Evolutionary conservation across 345 rosid species (phyloP), one percentile per base, ranked within the genome.

Genomic region (Combretum micranthum): DNA sequence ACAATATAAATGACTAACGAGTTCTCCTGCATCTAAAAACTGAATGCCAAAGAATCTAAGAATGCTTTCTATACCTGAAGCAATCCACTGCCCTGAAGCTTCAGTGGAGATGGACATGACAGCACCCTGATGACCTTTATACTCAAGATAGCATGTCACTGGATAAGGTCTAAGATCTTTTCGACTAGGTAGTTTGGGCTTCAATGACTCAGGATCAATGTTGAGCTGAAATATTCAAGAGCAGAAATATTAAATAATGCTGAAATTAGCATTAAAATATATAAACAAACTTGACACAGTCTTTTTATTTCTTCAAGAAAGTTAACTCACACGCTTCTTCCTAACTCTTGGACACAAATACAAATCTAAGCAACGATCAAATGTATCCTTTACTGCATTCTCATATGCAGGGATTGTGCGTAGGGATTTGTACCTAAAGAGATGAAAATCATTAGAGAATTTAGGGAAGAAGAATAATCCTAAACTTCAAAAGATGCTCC

Each of bases 111-210:
- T 67, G 42, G 99, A 80, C 61, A 69, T 59, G 67, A 93, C 97
- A 60, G 90, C 77, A 64, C 79, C 97, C 26, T 72, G 75, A 53
- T 93, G 99, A 48, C 99, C 99, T 82, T 54, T 93, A 63, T 89
- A 93, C 80, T 93, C 99, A 32, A 93, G 83, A 64, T 82, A 85
- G 74, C 85, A 80, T 1, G 82, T 71, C 32, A 53, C 48, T 56
- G 97, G 97, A 60, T 87, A 90, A 25, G 99, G 97, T 74, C 75
- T 83, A 52, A 93, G 99, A 81, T 93, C 97, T 70, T 75, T 89
- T 70, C 74, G 69, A 73, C 85, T 87, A 5, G 97, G 99, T 50
- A 93, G 71, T 79, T 90, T 90, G 42, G 97, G 95, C 78, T 83
- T 89, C 80, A 93, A 75, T 47, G 91, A 82, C 68, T 89, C 92